Percentiles rank a stretch among this genome's conserved stretches.
Evolutionary conservation across 2,329 filamentous ascomycete genomes (phyloP).

Genomic region (Coccinonectria pachysandricola): DNA sequence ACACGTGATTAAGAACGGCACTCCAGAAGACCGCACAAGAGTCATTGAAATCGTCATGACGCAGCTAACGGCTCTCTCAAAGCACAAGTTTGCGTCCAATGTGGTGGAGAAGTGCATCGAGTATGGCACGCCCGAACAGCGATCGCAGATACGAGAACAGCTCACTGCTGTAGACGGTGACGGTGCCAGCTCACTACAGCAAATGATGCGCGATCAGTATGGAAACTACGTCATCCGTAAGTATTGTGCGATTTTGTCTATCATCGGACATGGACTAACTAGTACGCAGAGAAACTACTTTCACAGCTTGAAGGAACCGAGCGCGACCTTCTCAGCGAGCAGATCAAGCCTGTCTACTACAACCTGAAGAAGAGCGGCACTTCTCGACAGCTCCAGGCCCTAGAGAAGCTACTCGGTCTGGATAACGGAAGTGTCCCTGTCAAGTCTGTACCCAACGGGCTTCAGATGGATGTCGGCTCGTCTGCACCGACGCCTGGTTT

Average conservation of each 20-base stretch:
- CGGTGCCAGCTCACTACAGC: constrained; percentile 59
- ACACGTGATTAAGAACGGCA: constrained; percentile 75
- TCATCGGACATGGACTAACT: no score
- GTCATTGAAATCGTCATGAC: constrained; percentile 66
- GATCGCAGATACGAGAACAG: constrained; percentile 54
- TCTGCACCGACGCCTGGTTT: constrained; percentile 54
- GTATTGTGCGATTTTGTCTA: no score
- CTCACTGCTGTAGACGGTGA: constrained; percentile 51
- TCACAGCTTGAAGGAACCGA: constrained; percentile 50
- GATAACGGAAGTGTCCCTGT: constrained; percentile 12
- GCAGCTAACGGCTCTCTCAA: constrained; percentile 66
- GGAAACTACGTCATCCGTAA: constrained; percentile 96
- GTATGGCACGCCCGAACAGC: constrained; percentile 58
- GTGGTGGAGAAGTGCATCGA: constrained; percentile 91
- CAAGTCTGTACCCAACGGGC: constrained; percentile 17
- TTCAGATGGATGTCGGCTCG: constrained; percentile 39
- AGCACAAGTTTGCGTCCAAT: constrained; percentile 95
- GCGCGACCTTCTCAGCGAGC: constrained; percentile 47
- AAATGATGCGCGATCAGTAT: constrained; percentile 80
- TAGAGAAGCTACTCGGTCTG: constrained; percentile 24
- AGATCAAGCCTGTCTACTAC: constrained; percentile 52
- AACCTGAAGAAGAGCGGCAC: constrained; percentile 54
- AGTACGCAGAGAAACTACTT: constrained; percentile 77
- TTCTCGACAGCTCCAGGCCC: constrained; percentile 46
- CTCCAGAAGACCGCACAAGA: constrained; percentile 57